These are phyloP conservation scores for Boletus pseudo-olivaceus DNA, from an alignment of 768 basidiomycete genomes.

Conservation along the genomic window DNA sequence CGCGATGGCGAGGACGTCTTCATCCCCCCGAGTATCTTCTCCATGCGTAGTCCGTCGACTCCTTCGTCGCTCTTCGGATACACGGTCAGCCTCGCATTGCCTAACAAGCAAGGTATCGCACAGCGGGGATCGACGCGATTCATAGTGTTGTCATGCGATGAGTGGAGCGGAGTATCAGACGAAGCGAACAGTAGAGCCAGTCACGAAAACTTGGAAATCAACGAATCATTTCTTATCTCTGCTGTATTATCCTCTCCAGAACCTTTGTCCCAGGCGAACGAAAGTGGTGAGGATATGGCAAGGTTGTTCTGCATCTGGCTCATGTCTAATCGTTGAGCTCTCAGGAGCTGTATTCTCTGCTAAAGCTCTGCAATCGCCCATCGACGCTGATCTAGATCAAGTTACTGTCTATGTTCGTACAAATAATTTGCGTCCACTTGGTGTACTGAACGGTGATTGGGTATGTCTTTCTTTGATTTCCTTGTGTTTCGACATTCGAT, in stretches of 20 bases:
- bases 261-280: conserved; percentile 6
- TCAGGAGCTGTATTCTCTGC: conserved; percentile 26
- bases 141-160: conserved; percentile 40
- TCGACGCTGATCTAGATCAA: conserved; percentile 43
- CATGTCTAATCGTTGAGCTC: neutral
- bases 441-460: conserved; percentile 76
- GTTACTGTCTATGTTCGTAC: conserved; percentile 60
- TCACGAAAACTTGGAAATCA: conserved; percentile 59
- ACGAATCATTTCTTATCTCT: conserved; percentile 65
- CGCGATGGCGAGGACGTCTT: conserved; percentile 46
- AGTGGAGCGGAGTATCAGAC: neutral
- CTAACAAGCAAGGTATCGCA: conserved; percentile 69
- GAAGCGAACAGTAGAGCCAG: conserved; percentile 9
- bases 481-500: neutral
- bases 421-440: conserved; percentile 59
- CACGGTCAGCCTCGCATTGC: conserved; percentile 58
- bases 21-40: conserved; percentile 19
- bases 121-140: conserved; percentile 49
- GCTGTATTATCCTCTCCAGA: conserved; percentile 35
- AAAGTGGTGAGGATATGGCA: conserved; percentile 5
- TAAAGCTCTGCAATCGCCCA: conserved; percentile 31
- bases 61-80: conserved; percentile 34
- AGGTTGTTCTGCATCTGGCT: neutral
- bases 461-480: conserved; percentile 35
- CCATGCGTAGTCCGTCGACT: conserved; percentile 15